Evolutionary conservation across 495 filamentous ascomycete genomes (phyloP), one percentile per base, ranked within the genome.

Genomic region (Aspergillus wentii): DNA sequence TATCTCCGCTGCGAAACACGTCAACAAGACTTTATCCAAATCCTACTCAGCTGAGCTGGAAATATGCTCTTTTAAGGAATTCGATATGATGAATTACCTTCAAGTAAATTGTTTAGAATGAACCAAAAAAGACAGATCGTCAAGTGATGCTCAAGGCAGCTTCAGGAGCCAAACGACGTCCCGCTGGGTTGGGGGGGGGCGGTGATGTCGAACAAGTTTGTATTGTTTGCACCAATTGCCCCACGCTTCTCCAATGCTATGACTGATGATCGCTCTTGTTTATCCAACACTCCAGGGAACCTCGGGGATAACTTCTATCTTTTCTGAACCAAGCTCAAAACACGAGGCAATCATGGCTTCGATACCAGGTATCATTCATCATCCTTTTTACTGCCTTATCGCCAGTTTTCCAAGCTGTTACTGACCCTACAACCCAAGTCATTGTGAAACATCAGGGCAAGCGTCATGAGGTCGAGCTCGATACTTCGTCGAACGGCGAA

Each of bases 401-500:
- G 14, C 19, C 2, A 38, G 1, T 37, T 29, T 30, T 6, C 3
- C 17, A 15, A 16, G 13, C 17, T 8, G 5, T 41, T 35, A 49
- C 66, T 70, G 44, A 71, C 49, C 13, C 32, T 33, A 41, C 42
- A 44, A 40, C 13, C 38, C 23, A 41, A 95, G 91, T 97, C 51
- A 74, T 92, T 51, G 84, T 98, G 38, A 97, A 94, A 63, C 92
- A 97, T 61, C 79, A 85, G 51, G 90, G 91, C 59, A 95, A 94
- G 62, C 86, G 86, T 54, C 81, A 97, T 67, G 82, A 96, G 52
- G 78, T 98, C 56, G 89, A 96, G 41, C 77, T 97, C 45, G 91
- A 97, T 58, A 76, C 83, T 30, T 72, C 79, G 11, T 82, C 86
- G 13, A 85, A 78, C 41, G 92, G 90, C 63, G 92, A 97, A 59